Evolutionary conservation across 2,329 filamentous ascomycete genomes (phyloP).

Genomic region (Cladosporium sphaerospermum): DNA sequence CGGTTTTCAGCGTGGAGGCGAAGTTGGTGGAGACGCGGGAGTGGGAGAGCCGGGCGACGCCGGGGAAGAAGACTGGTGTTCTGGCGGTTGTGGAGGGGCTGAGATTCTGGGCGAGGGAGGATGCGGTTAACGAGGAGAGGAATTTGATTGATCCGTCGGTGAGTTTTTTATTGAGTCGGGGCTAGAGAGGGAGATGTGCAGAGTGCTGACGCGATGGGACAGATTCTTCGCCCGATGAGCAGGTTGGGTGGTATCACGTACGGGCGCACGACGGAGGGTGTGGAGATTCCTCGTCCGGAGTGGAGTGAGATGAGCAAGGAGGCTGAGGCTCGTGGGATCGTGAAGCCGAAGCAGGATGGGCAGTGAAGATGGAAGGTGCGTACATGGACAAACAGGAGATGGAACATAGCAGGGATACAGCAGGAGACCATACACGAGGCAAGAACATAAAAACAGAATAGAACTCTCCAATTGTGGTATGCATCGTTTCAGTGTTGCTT

Average conservation of each 20-base stretch:
- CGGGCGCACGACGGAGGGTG: slow-evolving; percentile 59
- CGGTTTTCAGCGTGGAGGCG: slow-evolving; percentile 75
- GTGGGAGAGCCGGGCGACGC: slow-evolving; percentile 65
- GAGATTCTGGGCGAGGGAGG: slow-evolving; percentile 82
- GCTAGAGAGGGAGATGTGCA: neutral
- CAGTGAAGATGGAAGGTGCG: slow-evolving; percentile 26
- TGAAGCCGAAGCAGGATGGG: slow-evolving; percentile 40
- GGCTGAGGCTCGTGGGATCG: slow-evolving; percentile 48
- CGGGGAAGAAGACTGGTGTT: slow-evolving; percentile 68
- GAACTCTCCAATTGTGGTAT: neutral
- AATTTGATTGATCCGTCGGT: slow-evolving; percentile 67
- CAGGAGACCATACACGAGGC: too few relatives aligned
- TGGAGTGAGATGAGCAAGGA: slow-evolving; percentile 47
- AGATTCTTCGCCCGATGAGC: slow-evolving; percentile 68
- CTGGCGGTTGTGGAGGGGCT: slow-evolving; percentile 76
- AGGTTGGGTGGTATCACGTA: slow-evolving; percentile 85
- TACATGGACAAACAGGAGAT: neutral
- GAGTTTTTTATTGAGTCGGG: slow-evolving; percentile 27
- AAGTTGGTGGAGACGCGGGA: slow-evolving; percentile 68
- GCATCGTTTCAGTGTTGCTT: neutral
- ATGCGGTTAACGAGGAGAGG: slow-evolving; percentile 73
- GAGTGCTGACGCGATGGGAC: slow-evolving; percentile 5
- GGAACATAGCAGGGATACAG: neutral
- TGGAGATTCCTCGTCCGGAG: slow-evolving; percentile 62
- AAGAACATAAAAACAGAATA: neutral